Evolutionary conservation across 768 basidiomycete genomes (phyloP), one percentile per base, ranked within the genome.

Genomic region (Phaeolepiota aurea): DNA sequence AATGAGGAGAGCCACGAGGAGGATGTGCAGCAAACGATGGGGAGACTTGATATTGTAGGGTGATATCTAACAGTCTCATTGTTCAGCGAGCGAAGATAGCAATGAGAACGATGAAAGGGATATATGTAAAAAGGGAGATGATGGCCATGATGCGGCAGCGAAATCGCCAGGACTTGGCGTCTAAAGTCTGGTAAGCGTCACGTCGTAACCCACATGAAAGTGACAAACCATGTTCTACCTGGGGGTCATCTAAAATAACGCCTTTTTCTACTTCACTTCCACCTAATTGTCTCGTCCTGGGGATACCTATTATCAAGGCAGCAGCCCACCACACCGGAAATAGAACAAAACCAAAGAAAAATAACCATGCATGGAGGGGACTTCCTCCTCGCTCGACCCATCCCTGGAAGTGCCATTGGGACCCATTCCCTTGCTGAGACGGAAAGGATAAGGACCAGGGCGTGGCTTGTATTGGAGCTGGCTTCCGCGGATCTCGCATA

Each of bases 401-500:
- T 5, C 61, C 59, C 22, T 51, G 48, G 45, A 54, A 52, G 4
- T 53, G 49, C 57, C 62, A 61, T 18, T 58, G 53, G 25, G 52
- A 49, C 40, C 57, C 57, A n/a, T 50, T 63, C 0, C 59, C 54
- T 18, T 44, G 48, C 14, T 52, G 44, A 5, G 54, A 54, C 14
- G 68, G 68, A 38, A 77, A 67, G 5, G 68, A 67, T 40, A 83
- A 65, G 12, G 67, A 52, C 86, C 82, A 87, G 4, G 73, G 66
- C 1, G 85, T 86, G 38, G 65, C 61, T 42, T 72, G 69, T 3
- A 73, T 58, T 32, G 71, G 76, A 0, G 74, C 69, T 3, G 83
- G 82, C 48, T 68, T 80, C 14, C 77, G 72, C 0, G 84, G 86
- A 57, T 88, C 86, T 22, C 82, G 77, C 86, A 88, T 88, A 52